Percentiles rank a stretch among this genome's conserved stretches.
phyloP scores from a whole-genome alignment of 306 rosid species.

The Castanea mollissima region DNA sequence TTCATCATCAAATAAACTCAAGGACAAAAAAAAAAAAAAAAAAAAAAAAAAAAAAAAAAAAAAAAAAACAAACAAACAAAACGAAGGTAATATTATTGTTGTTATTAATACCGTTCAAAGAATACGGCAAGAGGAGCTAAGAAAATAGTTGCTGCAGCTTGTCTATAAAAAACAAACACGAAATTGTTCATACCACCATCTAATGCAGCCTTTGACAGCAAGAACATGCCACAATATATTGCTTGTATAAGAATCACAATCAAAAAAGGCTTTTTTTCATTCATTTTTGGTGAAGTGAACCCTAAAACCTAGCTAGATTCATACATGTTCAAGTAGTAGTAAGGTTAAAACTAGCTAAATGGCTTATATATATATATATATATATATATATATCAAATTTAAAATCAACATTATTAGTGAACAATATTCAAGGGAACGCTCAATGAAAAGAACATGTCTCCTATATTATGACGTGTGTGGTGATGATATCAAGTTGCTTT shows the following conservation, averaged over 20 bases:
- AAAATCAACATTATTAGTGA: conserved; percentile 23
- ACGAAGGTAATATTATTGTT: background rate
- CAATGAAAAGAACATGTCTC: background rate
- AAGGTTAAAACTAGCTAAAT: background rate
- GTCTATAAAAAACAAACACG: conserved; percentile 74
- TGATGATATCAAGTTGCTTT: conserved; percentile 25
- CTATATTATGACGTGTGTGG: conserved; percentile 35
- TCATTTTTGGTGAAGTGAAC: conserved; percentile 12
- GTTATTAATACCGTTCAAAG: conserved; percentile 47
- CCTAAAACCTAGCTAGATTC: background rate
- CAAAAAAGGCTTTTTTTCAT: conserved; percentile 27
- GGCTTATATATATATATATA: background rate
- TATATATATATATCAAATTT: background rate
- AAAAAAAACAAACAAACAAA: background rate
- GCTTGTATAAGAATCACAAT: conserved; percentile 51
- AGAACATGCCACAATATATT: conserved; percentile 64
- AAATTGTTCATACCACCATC: conserved; percentile 77
- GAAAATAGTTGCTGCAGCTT: conserved; percentile 55
- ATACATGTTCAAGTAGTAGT: background rate
- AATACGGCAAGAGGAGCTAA: conserved; percentile 52
- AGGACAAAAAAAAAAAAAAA: background rate
- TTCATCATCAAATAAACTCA: background rate
- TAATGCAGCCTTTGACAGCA: conserved; percentile 72
- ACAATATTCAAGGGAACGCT: conserved; percentile 5
- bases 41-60: background rate